Evolutionary conservation across 2,329 filamentous ascomycete species (phyloP), one percentile per base, ranked within the genome.

Genomic region (Epichloe sibirici): DNA sequence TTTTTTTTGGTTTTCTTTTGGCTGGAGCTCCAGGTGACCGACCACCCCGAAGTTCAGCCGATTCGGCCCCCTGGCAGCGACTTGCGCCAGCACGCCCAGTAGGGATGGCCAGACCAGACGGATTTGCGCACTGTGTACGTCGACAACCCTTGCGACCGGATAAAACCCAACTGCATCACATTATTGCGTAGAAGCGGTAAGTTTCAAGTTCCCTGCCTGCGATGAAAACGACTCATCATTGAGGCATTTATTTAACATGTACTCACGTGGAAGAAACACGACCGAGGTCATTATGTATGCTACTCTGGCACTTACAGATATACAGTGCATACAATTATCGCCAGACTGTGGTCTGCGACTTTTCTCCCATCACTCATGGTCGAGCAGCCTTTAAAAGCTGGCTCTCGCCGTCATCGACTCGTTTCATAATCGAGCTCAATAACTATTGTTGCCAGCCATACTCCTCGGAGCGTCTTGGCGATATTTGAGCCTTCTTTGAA

Each of bases 1-100:
- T 42, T 17, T 17, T 17, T 1, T n/a, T n/a, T n/a, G n/a, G 21
- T 8, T 35, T 46, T 46, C 61, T 65, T 64, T 65, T 62, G 61
- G 59, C 57, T 55, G 57, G 54, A 65, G 61, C 63, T 65, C 52
- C 46, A 31, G 25, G 17, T 46, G 46, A 44, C 5, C 28, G 28
- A 25, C 4, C 15, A 25, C 34, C 53, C 63, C 63, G 62, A 55
- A 12, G 58, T 59, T 65, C 51, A 65, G 49, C 62, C 63, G 61
- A 2, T 28, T 28, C 23, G 21, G 42, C 5, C n/a, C 12, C 37
- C 13, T 37, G 37, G 37, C 37, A 3, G 37, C 12, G 37, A 39
- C 37, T 15, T 12, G 17, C 17, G 17, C 1, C 17, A 17, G 17
- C 17, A 17, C 17, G 17, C 17, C 17, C 12, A n/a, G 37, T n/a